phyloP scores from a whole-genome alignment of 2,329 filamentous ascomycete species.

The Fusarium buxicola region DNA sequence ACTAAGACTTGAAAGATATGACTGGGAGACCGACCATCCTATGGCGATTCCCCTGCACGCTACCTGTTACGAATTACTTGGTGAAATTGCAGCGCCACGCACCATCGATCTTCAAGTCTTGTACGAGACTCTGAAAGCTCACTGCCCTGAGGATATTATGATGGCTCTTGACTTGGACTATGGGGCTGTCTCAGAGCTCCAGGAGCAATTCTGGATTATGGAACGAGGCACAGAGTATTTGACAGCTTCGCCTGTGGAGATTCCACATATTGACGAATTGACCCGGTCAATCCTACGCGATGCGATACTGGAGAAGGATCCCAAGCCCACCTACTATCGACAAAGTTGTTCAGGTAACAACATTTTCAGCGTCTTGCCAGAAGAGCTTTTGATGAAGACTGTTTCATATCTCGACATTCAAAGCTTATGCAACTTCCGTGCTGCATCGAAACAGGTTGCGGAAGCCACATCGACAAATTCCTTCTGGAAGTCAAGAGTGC shows the following conservation, averaged over 20 bases:
- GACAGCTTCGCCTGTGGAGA: slow-evolving; percentile 3
- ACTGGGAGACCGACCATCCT: not conserved
- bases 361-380: not conserved
- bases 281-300: not conserved
- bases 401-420: not conserved
- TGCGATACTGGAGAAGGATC: not conserved
- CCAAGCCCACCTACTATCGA: not conserved
- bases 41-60: slow-evolving; percentile 10
- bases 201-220: slow-evolving; percentile 3
- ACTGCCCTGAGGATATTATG: not conserved
- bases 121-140: slow-evolving; percentile 4
- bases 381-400: not conserved
- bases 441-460: not conserved
- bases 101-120: slow-evolving; percentile 6
- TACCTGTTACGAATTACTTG: slow-evolving; percentile 9
- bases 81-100: slow-evolving; percentile 1
- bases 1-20: slow-evolving; percentile 4
- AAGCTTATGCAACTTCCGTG: not conserved
- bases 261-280: not conserved
- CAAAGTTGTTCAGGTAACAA: not conserved
- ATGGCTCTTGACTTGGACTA: slow-evolving; percentile 10
- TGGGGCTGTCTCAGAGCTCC: not conserved
- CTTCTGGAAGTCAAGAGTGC: not conserved
- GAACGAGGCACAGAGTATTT: slow-evolving; percentile 3
- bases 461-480: not conserved